Evolutionary conservation across 139 green algal genomes (phyloP).

Genomic region (Nannochloris sp.): DNA sequence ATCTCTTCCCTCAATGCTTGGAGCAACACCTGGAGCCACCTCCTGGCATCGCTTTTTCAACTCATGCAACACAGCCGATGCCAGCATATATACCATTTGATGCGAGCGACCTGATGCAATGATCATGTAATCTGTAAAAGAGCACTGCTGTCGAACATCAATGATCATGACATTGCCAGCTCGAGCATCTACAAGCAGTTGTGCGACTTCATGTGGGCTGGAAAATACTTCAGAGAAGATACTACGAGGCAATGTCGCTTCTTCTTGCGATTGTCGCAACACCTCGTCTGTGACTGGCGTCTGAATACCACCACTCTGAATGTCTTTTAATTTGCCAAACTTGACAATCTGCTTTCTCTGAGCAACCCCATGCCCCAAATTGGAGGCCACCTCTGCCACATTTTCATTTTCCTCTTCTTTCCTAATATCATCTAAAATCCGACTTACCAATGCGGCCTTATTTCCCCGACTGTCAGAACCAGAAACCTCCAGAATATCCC

Average conservation of each 20-base stretch:
- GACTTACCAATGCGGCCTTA: conserved; percentile 20
- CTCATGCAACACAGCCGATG: conserved; percentile 18
- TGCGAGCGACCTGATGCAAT: conserved; percentile 19
- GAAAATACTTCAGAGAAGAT: conserved; percentile 3
- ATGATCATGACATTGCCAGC: conserved; percentile 22
- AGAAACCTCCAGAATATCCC: conserved; percentile 9
- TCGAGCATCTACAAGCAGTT: conserved; percentile 10
- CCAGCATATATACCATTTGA: conserved; percentile 14
- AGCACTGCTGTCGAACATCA: conserved; percentile 18
- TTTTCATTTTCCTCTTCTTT: neutral
- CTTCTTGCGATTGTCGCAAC: neutral
- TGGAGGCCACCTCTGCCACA: neutral
- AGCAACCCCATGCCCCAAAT: neutral
- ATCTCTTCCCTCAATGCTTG: conserved; percentile 17
- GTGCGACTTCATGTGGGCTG: conserved; percentile 1
- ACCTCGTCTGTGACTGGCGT: neutral
- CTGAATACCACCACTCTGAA: neutral
- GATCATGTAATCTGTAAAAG: conserved; percentile 33
- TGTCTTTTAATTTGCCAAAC: no score
- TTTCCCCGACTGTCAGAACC: conserved; percentile 12
- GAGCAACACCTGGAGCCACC: conserved; percentile 24
- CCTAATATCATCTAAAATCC: conserved; percentile 12
- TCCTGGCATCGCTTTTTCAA: conserved; percentile 24
- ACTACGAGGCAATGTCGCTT: neutral
- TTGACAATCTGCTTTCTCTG: neutral